Conservation (phyloP, 148 eudicot species). For the Limonium bicolor region DNA sequence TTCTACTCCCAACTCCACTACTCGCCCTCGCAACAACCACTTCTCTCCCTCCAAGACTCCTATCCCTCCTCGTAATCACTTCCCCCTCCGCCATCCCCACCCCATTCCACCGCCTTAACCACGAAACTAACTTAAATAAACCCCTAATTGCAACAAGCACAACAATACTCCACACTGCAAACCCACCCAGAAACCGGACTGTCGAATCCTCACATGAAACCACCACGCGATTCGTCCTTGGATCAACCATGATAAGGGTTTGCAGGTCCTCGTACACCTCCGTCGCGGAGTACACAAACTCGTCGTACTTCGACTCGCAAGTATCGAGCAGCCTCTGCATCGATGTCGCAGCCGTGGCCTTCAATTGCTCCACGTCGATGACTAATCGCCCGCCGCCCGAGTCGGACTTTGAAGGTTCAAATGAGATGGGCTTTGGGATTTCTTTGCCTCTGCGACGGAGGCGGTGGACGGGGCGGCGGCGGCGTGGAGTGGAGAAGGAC, state of each 20-base stretch:
- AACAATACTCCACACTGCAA: conserved; percentile 24
- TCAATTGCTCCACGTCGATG: conserved; percentile 29
- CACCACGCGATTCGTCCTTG: conserved; percentile 14
- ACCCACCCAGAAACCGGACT: conserved; percentile 28
- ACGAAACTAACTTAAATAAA: conserved; percentile 25
- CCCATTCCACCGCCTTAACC: conserved; percentile 19
- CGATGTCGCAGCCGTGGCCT: conserved; percentile 15
- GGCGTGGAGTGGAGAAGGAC: conserved; percentile 18
- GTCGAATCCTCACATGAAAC: conserved; percentile 50
- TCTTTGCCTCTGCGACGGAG: conserved; percentile 34
- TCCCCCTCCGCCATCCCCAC: conserved; percentile 37
- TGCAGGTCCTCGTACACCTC: conserved; percentile 44
- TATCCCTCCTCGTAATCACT: conserved; percentile 55
- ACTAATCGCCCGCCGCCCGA: conserved; percentile 26
- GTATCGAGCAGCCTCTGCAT: conserved; percentile 5
- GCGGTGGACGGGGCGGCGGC: conserved; percentile 39
- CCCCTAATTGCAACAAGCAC: conserved; percentile 25
- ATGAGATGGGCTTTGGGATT: background rate
- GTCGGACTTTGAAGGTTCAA: conserved; percentile 16
- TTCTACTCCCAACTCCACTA: conserved; percentile 6
- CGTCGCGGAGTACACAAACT: conserved; percentile 16
- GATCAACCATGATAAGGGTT: conserved; percentile 25
- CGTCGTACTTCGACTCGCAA: conserved; percentile 18
- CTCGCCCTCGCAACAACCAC: conserved; percentile 47
- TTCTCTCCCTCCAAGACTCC: conserved; percentile 84